phyloP scores from a whole-genome alignment of 2,329 filamentous ascomycete genomes.

The Diaporthe sp. region DNA sequence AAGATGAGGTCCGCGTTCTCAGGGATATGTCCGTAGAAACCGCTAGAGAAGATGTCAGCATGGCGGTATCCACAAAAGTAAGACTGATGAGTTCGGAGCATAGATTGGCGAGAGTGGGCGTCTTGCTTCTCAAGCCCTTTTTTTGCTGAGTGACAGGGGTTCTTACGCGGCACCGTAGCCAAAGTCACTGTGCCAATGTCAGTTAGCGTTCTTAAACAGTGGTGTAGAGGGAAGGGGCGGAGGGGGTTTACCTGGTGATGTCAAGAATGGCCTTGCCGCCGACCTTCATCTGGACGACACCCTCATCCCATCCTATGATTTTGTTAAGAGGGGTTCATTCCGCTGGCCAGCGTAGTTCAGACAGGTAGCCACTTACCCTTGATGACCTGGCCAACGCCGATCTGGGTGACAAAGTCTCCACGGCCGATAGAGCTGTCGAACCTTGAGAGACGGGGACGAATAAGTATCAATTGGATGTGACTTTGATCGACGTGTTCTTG shows the following conservation, averaged over 20 bases:
- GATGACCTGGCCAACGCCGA: conserved; percentile 90
- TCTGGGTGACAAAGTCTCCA: conserved; percentile 81
- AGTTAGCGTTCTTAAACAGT: conserved; percentile 6
- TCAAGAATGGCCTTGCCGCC: conserved; percentile 91
- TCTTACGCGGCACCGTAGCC: conserved; percentile 75
- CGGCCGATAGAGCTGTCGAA: conserved; percentile 90
- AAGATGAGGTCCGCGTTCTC: conserved; percentile 83
- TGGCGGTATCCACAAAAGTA: background rate
- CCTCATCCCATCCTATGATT: conserved; percentile 83
- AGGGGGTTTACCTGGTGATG: conserved; percentile 75
- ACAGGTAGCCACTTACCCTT: conserved; percentile 70
- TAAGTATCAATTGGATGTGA: conserved; percentile 43
- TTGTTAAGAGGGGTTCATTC: conserved; percentile 33
- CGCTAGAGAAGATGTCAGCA: conserved; percentile 63
- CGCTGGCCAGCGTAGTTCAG: background rate
- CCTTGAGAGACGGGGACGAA: conserved; percentile 61
- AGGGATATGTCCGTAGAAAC: conserved; percentile 85
- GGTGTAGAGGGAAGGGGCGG: too few relatives aligned
- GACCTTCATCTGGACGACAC: conserved; percentile 86
- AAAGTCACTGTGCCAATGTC: conserved; percentile 64
- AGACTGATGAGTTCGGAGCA: background rate
- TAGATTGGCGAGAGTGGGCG: background rate
- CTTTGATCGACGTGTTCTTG: conserved; percentile 22
- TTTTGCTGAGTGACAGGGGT: background rate
- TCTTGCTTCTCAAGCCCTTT: conserved; percentile 17